Evolutionary conservation across 352 stramenopile genomes (phyloP).

Genomic region (Globisporangium viniferum): DNA sequence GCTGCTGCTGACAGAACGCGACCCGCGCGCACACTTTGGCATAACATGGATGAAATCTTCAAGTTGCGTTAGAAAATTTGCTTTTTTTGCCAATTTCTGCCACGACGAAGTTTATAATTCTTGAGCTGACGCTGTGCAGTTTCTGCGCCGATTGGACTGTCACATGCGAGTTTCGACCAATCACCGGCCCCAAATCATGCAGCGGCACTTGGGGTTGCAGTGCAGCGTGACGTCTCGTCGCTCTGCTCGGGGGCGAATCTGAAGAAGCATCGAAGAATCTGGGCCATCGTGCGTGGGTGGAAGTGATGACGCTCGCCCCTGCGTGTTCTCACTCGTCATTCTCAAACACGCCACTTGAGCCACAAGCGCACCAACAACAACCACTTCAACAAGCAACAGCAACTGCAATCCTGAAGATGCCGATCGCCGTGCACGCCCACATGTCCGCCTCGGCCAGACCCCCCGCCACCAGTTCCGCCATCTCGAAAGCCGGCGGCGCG

Average conservation of each 20-base stretch:
- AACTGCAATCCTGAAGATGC: conserved; percentile 2
- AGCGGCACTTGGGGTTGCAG: conserved; percentile 6
- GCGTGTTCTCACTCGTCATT: background rate
- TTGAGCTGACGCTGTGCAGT: background rate
- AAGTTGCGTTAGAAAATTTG: too few relatives aligned
- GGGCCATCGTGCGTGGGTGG: background rate
- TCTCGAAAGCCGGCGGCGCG: background rate
- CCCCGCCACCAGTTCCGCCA: background rate
- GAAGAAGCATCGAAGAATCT: background rate
- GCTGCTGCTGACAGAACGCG: background rate
- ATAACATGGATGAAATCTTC: too few relatives aligned
- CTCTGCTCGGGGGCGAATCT: conserved; percentile 4
- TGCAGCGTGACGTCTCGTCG: background rate
- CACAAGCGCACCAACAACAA: background rate
- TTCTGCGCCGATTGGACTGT: conserved; percentile 3
- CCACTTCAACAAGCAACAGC: background rate
- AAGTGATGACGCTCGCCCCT: background rate
- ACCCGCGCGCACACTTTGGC: background rate
- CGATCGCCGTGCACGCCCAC: conserved; percentile 1
- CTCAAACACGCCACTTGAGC: conserved; percentile 8
- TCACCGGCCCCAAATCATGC: background rate
- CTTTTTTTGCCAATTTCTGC: too few relatives aligned
- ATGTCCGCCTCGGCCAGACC: background rate
- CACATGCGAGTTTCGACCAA: conserved; percentile 10
- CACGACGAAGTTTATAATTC: background rate